Evolutionary conservation across 2,329 filamentous ascomycete genomes (phyloP).

Genomic region (Nemania abortiva): DNA sequence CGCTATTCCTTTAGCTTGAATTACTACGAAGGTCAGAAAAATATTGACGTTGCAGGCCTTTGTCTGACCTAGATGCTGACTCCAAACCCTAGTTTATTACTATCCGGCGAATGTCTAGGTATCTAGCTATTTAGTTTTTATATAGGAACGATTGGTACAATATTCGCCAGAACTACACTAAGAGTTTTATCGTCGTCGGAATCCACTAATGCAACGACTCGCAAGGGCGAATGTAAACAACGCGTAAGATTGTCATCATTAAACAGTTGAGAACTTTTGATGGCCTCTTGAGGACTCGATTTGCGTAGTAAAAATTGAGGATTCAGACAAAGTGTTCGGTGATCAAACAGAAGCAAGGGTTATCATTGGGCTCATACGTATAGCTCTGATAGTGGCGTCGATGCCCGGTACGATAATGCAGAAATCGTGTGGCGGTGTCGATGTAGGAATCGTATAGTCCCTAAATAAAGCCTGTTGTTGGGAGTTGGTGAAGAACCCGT

Average conservation of each 20-base stretch:
- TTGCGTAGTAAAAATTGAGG: not conserved
- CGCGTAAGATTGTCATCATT: not conserved
- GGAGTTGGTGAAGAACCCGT: too few species aligned
- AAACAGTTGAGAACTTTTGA: not conserved
- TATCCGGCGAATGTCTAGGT: not conserved
- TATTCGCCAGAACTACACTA: not conserved
- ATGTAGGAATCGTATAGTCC: slow-evolving; percentile 9
- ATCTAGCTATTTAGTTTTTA: not conserved
- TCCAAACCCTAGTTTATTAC: not conserved
- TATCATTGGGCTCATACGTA: not conserved
- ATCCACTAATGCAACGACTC: not conserved
- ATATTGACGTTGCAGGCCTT: not conserved
- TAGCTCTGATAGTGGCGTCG: not conserved
- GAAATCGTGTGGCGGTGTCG: slow-evolving; percentile 14
- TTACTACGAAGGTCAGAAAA: not conserved
- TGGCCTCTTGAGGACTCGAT: not conserved
- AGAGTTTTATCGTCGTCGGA: not conserved
- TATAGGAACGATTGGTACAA: not conserved
- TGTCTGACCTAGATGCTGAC: not conserved
- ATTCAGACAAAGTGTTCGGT: not conserved
- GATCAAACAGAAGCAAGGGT: not conserved
- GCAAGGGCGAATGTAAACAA: not conserved
- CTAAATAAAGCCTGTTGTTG: not conserved
- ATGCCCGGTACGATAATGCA: not conserved
- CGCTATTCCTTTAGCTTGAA: not conserved